Evolutionary conservation across 2,329 filamentous ascomycete species (phyloP).

Genomic region (Colletotrichum musicola): DNA sequence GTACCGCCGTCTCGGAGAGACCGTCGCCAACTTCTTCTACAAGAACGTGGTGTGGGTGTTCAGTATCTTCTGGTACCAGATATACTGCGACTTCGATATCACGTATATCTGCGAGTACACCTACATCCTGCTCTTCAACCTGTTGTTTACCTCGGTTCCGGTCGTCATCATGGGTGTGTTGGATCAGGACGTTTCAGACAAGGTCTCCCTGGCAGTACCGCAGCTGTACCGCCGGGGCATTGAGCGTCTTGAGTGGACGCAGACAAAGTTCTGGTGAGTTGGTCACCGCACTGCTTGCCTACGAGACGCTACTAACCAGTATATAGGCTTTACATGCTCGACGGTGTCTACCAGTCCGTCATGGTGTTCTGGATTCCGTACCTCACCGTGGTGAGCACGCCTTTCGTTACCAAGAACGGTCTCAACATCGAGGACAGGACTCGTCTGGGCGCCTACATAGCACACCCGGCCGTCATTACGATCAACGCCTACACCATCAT

Average conservation of each 20-base stretch:
- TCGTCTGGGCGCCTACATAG: conserved; percentile 89
- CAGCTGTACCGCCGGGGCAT: conserved; percentile 97
- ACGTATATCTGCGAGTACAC: conserved; percentile 98
- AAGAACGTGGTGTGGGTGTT: conserved; percentile 99
- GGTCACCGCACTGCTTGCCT: not conserved
- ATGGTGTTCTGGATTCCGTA: conserved; percentile 96
- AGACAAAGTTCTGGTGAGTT: conserved; percentile 92
- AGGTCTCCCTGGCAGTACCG: conserved; percentile 92
- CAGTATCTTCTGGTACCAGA: conserved; percentile 96
- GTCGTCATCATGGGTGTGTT: conserved; percentile 96
- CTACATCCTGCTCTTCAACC: conserved; percentile 96
- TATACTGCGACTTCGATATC: conserved; percentile 95
- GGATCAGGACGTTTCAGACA: conserved; percentile 96
- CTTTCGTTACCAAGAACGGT: conserved; percentile 79
- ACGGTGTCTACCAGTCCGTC: conserved; percentile 94
- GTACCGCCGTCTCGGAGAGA: conserved; percentile 93
- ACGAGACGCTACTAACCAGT: conserved; percentile 45
- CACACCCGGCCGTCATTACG: conserved; percentile 83
- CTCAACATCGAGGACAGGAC: conserved; percentile 82
- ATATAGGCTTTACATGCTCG: conserved; percentile 87
- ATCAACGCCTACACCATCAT: conserved; percentile 96
- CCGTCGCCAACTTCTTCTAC: conserved; percentile 99
- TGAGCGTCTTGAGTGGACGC: conserved; percentile 96
- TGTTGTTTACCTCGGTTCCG: conserved; percentile 95
- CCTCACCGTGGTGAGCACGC: conserved; percentile 77